These are phyloP conservation scores for Candida sakaeoensis DNA, from an alignment of 805 yeast genomes.

Conservation along the genomic window DNA sequence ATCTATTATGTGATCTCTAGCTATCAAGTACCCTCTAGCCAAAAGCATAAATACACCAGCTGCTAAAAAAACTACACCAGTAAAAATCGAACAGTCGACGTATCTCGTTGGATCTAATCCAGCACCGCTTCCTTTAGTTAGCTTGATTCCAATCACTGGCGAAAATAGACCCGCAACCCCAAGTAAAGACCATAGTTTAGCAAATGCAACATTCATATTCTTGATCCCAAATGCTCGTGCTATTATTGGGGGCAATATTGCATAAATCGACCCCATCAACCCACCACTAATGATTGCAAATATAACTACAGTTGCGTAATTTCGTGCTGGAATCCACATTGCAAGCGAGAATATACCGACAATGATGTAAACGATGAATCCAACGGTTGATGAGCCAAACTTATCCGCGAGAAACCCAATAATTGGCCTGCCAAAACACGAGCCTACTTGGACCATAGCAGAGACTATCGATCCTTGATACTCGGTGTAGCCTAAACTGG, in stretches of 20 bases:
- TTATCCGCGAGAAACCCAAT: conserved; percentile 50
- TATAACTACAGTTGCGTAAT: conserved; percentile 50
- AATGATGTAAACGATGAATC: conserved; percentile 20
- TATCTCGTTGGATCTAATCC: conserved; percentile 44
- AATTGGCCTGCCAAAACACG: conserved; percentile 51
- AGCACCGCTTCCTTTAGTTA: conserved; percentile 32
- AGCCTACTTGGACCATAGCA: conserved; percentile 59
- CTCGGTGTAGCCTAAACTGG: conserved; percentile 53
- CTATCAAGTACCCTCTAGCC: conserved; percentile 53
- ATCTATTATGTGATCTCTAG: conserved; percentile 35
- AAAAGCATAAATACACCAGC: conserved; percentile 41
- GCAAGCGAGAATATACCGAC: conserved; percentile 30
- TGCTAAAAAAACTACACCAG: conserved; percentile 52
- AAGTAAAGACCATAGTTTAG: conserved; percentile 50
- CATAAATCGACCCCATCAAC: conserved; percentile 60
- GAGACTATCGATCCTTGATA: conserved; percentile 55
- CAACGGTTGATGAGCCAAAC: conserved; percentile 50
- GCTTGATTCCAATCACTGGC: conserved; percentile 56
- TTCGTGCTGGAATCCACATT: conserved; percentile 49
- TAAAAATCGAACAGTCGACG: conserved; percentile 51
- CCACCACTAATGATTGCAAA: conserved; percentile 53
- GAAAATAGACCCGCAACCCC: conserved; percentile 53
- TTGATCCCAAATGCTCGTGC: conserved; percentile 53
- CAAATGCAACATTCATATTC: conserved; percentile 46
- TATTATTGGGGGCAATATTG: conserved; percentile 48